Base-by-base conservation (phyloP, 129 eudicot genomes). In the Tagetes patula region DNA sequence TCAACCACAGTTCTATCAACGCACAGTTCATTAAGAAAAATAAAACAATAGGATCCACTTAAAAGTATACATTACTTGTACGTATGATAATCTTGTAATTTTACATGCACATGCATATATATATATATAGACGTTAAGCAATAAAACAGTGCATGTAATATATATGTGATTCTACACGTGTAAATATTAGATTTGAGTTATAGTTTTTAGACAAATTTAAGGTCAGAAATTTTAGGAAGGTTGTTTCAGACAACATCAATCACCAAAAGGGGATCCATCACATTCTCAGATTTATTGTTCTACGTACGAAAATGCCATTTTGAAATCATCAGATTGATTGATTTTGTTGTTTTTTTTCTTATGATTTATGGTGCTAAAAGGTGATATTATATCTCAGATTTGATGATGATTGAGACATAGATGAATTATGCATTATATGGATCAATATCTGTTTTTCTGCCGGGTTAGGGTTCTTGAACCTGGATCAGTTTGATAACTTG, bases 201-300 rank as follows among this genome's bases (percentile, higher is more conserved):
- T 67, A 48, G 46, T 67, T 65, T 65, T 8, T 43, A 20, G 72
- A 75, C 60, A 61, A 81, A 71, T 47, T 63, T 55, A 33, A 53
- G 53, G 70, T 70, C 74, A 81, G 77, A 75, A 75, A 75, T 81
- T 75, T n/a, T 46, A 70, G 84, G 81, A 66, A 75, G 45, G 74
- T 75, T 71, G 84, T 81, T 81, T 81, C 80, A 75, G 67, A 42
- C 65, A 75, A 70, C 49, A 50, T 46, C 52, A 65, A 81, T 70
- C 73, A 75, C 59, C 49, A 67, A 69, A 80, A 52, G 70, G 80
- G 63, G 74, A 81, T 75, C 77, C 10, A 52, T 64, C 64, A 52
- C 67, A n/a, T 63, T 62, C 43, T 48, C 60, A 79, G 53, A 37
- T 67, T 61, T 54, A 74, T 76, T 75, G 11, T 6, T 43, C 2